Evolutionary conservation across 352 stramenopile species (phyloP).

Genomic region (Globisporangium camurandrum): DNA sequence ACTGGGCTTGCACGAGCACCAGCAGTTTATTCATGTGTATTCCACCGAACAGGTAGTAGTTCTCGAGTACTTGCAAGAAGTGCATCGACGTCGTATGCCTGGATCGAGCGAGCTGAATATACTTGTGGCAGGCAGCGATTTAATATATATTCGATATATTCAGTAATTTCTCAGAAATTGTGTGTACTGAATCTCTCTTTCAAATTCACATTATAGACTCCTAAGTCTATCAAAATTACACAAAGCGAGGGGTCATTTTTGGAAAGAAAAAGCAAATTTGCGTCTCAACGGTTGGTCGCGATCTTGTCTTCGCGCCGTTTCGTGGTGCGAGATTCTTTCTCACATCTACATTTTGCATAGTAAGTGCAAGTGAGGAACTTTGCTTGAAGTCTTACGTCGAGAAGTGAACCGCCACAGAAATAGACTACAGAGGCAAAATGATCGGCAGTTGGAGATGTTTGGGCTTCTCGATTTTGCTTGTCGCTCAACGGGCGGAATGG

Average conservation of each 20-base stretch:
- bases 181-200: too few species aligned
- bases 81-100: too few species aligned
- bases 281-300: background rate
- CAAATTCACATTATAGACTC: background rate
- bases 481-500: slow-evolving; percentile 17
- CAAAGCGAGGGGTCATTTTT: background rate
- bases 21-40: too few species aligned
- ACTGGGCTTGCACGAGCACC: too few species aligned
- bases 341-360: background rate
- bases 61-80: too few species aligned
- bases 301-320: slow-evolving; percentile 1
- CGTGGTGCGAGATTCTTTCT: background rate
- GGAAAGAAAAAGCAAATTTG: background rate
- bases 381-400: background rate
- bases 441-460: slow-evolving; percentile 35
- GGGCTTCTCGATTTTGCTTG: background rate
- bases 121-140: too few species aligned
- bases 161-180: too few species aligned
- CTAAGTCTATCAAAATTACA: background rate
- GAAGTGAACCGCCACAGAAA: background rate
- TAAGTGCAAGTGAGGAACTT: background rate
- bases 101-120: too few species aligned
- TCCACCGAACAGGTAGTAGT: too few species aligned
- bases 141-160: too few species aligned
- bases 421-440: slow-evolving; percentile 1